Conservation (phyloP, 345 rosid genomes). For the Noccaea bulbosa region DNA sequence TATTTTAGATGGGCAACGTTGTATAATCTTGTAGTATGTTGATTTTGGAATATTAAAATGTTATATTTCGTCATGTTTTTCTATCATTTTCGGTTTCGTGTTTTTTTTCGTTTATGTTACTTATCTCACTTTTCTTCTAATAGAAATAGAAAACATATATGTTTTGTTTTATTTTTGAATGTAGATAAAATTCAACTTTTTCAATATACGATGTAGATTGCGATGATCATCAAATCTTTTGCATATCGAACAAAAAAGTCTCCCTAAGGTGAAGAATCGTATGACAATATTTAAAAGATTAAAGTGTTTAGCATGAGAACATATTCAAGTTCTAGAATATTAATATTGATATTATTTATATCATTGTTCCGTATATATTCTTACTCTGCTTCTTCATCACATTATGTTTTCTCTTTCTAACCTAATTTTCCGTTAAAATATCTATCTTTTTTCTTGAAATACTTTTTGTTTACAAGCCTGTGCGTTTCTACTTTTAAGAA, state of each 20-base stretch:
- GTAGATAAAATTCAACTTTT: conserved; percentile 39
- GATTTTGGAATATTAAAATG: no score
- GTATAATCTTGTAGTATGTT: no score
- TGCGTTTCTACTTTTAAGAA: background rate
- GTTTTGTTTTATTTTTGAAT: conserved; percentile 25
- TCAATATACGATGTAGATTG: conserved; percentile 34
- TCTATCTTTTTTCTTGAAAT: background rate
- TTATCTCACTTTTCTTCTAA: background rate
- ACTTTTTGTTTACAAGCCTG: background rate
- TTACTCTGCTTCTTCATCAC: conserved; percentile 44
- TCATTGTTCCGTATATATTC: conserved; percentile 36
- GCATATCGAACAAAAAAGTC: conserved; percentile 32
- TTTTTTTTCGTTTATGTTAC: background rate
- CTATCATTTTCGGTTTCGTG: no score
- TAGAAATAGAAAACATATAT: background rate
- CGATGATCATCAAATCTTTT: conserved; percentile 35
- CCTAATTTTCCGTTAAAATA: conserved; percentile 22
- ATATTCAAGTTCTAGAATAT: conserved; percentile 41
- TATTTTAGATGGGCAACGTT: no score
- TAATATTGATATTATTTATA: conserved; percentile 9
- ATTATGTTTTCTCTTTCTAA: background rate
- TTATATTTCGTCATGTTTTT: no score
- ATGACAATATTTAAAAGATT: conserved; percentile 29
- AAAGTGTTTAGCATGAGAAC: conserved; percentile 40
- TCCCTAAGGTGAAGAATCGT: conserved; percentile 34